phyloP scores from a whole-genome alignment of 1,284 basidiomycete species.

The Thecaphora frezii region DNA sequence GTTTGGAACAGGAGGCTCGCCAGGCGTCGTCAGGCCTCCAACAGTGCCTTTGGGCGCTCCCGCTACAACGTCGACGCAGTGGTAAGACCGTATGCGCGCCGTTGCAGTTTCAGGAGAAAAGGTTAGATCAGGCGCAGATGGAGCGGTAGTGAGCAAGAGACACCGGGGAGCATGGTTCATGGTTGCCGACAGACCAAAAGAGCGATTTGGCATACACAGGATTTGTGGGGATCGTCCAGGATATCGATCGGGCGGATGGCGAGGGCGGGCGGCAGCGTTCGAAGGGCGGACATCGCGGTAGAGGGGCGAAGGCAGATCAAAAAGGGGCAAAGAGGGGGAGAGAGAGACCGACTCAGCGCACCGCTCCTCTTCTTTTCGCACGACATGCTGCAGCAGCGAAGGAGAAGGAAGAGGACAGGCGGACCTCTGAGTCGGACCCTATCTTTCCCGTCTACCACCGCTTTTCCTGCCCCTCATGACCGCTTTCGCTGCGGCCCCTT shows the following conservation, averaged over 20 bases:
- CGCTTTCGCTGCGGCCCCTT: no score
- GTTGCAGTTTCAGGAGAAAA: no score
- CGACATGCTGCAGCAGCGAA: background rate
- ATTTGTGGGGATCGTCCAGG: no score
- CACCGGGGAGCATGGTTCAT: slow-evolving; percentile 1
- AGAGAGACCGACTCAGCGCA: slow-evolving; percentile 9
- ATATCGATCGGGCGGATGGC: no score
- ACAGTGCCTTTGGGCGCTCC: no score
- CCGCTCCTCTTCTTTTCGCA: slow-evolving; percentile 1
- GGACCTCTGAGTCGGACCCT: background rate
- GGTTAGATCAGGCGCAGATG: slow-evolving; percentile 7
- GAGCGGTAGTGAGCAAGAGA: slow-evolving; percentile 6
- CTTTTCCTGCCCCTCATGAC: background rate
- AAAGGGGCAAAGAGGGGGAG: slow-evolving; percentile 2
- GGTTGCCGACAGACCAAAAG: slow-evolving; percentile 17
- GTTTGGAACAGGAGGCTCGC: no score
- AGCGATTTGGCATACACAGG: no score
- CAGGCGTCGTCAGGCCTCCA: no score
- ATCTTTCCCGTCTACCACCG: background rate
- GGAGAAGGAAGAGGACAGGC: slow-evolving; percentile 1
- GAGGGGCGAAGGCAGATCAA: slow-evolving; percentile 25
- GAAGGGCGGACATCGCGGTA: no score
- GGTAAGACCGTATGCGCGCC: no score
- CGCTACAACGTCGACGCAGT: no score
- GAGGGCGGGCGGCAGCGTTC: no score